Evolutionary conservation across 352 stramenopile species (phyloP).

Genomic region (Pythium dissotocum): DNA sequence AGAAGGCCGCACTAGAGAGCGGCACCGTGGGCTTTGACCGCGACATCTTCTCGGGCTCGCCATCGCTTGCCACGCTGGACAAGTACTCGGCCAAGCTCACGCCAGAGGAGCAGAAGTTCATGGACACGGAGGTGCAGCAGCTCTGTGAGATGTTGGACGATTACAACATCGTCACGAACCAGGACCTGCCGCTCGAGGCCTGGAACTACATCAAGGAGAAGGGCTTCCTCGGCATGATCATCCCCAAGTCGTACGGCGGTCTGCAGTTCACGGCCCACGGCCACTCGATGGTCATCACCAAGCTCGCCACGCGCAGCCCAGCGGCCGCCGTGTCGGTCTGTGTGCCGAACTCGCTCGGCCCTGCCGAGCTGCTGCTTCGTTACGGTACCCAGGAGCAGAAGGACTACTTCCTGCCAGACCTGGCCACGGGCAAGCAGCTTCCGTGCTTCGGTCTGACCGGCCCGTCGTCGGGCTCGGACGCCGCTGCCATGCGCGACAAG

Average conservation of each 20-base stretch:
- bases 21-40: slow-evolving; percentile 97
- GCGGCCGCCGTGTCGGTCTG: slow-evolving; percentile 93
- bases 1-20: slow-evolving; percentile 94
- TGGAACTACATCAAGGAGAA: slow-evolving; percentile 97
- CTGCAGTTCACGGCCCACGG: slow-evolving; percentile 90
- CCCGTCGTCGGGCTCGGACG: slow-evolving; percentile 94
- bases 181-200: slow-evolving; percentile 91
- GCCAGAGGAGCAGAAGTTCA: slow-evolving; percentile 92
- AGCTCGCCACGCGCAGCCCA: slow-evolving; percentile 92
- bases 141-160: slow-evolving; percentile 97
- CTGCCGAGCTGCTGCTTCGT: slow-evolving; percentile 94
- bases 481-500: slow-evolving; percentile 93
- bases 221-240: slow-evolving; percentile 98
- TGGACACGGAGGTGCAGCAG: slow-evolving; percentile 95
- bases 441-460: slow-evolving; percentile 97
- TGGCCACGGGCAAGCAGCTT: slow-evolving; percentile 95
- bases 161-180: slow-evolving; percentile 90
- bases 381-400: slow-evolving; percentile 97
- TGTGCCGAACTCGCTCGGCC: slow-evolving; percentile 97
- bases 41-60: slow-evolving; percentile 96
- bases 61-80: slow-evolving; percentile 91
- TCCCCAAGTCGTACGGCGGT: slow-evolving; percentile 95
- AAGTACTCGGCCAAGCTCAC: slow-evolving; percentile 94
- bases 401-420: slow-evolving; percentile 93
- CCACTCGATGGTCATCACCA: slow-evolving; percentile 92